Conservation (phyloP, 495 filamentous ascomycete genomes). For the Neurospora sp. region DNA sequence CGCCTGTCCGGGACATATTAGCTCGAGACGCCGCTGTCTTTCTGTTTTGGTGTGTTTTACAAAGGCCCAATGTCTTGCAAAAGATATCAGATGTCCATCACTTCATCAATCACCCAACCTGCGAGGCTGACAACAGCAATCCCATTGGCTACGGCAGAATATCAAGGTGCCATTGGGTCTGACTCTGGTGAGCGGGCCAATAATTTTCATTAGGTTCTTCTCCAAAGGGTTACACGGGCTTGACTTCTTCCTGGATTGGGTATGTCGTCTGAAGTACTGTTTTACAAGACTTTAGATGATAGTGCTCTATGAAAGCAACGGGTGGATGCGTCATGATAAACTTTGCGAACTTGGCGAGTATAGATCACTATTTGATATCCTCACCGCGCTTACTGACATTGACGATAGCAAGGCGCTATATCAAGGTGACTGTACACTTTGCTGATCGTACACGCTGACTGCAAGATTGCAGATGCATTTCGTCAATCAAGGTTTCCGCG, state of each 20-base stretch:
- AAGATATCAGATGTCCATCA: not conserved
- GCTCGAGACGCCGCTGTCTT: not conserved
- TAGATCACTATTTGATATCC: not conserved
- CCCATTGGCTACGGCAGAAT: not conserved
- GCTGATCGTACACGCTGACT: not conserved
- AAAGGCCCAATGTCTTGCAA: not conserved
- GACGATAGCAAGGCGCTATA: not conserved
- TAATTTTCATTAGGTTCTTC: not conserved
- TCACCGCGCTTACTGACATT: not conserved
- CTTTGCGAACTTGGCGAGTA: not conserved
- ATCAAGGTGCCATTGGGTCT: not conserved
- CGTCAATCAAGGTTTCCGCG: not conserved
- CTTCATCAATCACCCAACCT: not conserved
- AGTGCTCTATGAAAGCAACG: not conserved
- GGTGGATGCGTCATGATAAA: not conserved
- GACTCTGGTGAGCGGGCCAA: not conserved
- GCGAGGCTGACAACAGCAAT: not conserved
- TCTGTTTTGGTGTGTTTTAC: not conserved
- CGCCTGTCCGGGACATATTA: not conserved
- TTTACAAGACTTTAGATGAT: not conserved
- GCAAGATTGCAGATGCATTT: not conserved
- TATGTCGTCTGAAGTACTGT: not conserved
- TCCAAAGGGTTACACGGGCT: not conserved
- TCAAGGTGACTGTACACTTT: not conserved
- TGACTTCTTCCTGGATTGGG: conserved; percentile 12